Percentiles rank a stretch among this genome's conserved stretches.
phyloP scores from a whole-genome alignment of 2,329 filamentous ascomycete species.

The Ophiostoma ips region DNA sequence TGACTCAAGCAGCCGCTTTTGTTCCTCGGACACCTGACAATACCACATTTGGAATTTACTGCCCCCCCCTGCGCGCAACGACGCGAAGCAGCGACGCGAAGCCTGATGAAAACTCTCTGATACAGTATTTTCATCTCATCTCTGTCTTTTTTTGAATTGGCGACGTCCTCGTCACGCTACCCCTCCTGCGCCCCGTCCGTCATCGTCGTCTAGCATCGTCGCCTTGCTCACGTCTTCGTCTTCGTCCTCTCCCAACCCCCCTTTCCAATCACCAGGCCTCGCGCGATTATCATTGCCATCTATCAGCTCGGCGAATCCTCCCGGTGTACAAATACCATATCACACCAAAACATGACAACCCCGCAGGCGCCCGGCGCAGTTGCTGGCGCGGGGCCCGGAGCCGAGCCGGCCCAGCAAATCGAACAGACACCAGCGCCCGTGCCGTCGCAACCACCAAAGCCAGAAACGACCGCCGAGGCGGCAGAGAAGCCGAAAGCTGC shows the following conservation, averaged over 20 bases:
- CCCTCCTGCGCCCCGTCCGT: neutral
- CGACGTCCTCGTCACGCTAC: neutral
- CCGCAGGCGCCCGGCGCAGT: neutral
- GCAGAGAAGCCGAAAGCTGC: neutral
- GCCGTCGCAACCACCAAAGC: neutral
- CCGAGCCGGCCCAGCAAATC: neutral
- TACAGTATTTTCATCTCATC: neutral
- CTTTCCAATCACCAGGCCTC: neutral
- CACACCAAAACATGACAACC: conserved; percentile 1
- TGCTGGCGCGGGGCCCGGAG: neutral
- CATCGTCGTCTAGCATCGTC: neutral
- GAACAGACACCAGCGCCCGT: neutral
- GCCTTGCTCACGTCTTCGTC: neutral
- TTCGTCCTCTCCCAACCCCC: neutral
- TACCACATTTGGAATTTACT: neutral
- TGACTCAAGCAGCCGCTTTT: conserved; percentile 4
- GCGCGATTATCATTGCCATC: neutral
- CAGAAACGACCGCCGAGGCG: neutral
- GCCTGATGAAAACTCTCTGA: neutral
- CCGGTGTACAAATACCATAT: too few species aligned
- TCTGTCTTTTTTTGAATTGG: neutral
- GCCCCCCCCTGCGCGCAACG: neutral
- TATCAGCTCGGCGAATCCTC: too few species aligned
- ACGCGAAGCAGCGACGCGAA: neutral
- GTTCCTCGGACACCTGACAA: neutral